These are phyloP conservation scores for Dioszegia hungarica DNA, from an alignment of 768 basidiomycete species.

Conservation along the genomic window DNA sequence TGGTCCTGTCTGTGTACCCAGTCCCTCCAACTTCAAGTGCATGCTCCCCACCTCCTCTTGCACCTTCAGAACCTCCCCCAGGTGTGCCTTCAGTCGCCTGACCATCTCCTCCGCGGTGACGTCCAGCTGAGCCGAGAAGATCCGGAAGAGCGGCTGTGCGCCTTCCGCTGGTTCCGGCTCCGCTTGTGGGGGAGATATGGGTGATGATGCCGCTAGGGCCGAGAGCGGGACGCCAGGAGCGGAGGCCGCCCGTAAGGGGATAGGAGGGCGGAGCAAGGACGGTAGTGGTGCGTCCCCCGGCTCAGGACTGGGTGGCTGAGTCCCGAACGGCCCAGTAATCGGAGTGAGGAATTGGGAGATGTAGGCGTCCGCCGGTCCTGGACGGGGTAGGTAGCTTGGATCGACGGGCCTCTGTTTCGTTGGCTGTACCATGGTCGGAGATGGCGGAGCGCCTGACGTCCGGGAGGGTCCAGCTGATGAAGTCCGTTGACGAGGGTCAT, in stretches of 20 bases:
- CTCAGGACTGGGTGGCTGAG: not conserved
- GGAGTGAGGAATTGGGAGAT: slow-evolving; percentile 25
- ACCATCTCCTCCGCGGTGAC: slow-evolving; percentile 26
- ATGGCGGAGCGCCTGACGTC: not conserved
- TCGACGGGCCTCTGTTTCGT: not conserved
- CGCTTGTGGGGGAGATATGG: slow-evolving; percentile 1
- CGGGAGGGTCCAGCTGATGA: not conserved
- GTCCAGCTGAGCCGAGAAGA: slow-evolving; percentile 34
- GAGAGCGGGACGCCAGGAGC: slow-evolving; percentile 14
- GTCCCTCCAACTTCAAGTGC: slow-evolving; percentile 32
- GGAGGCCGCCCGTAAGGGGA: slow-evolving; percentile 6
- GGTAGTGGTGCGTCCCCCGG: not conserved
- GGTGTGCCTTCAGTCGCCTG: slow-evolving; percentile 23
- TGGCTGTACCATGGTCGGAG: not conserved
- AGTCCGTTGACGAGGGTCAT: no score
- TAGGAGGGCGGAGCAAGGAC: not conserved
- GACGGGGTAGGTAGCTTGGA: slow-evolving; percentile 14
- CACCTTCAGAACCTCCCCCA: slow-evolving; percentile 34
- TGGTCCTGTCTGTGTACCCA: slow-evolving; percentile 3
- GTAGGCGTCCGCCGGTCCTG: slow-evolving; percentile 27
- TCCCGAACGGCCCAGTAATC: not conserved
- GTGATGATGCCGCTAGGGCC: not conserved
- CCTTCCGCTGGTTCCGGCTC: slow-evolving; percentile 5
- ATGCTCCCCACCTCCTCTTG: slow-evolving; percentile 39
- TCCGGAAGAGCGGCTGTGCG: slow-evolving; percentile 26